A percentile compares a stretch with the other conserved stretches of the same genome.
Conservation (phyloP, 805 yeast species). For the Candida manassasensis region DNA sequence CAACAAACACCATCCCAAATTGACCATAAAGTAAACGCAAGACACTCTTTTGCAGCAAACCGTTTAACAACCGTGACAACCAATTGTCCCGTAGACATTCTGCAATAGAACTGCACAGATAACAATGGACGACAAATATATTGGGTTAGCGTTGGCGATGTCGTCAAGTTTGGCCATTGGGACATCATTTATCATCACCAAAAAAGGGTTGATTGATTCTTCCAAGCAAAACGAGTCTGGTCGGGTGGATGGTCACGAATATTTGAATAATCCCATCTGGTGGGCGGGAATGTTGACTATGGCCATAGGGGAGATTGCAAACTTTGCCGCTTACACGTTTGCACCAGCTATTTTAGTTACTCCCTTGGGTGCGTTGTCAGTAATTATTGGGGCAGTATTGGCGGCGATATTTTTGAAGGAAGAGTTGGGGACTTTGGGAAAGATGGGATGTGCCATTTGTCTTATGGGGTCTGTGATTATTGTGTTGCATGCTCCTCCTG, state of each 20-base stretch:
- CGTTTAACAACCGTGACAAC: too few relatives aligned
- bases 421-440: slow-evolving; percentile 82
- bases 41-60: too few relatives aligned
- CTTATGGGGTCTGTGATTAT: slow-evolving; percentile 83
- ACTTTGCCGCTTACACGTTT: slow-evolving; percentile 91
- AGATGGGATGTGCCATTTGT: slow-evolving; percentile 91
- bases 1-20: too few relatives aligned
- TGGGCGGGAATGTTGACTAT: slow-evolving; percentile 88
- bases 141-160: slow-evolving; percentile 84
- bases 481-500: slow-evolving; percentile 91
- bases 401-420: slow-evolving; percentile 83
- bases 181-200: slow-evolving; percentile 82
- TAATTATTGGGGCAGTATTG: slow-evolving; percentile 85
- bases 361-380: slow-evolving; percentile 86
- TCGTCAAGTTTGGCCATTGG: slow-evolving; percentile 88
- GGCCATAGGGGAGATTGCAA: slow-evolving; percentile 90
- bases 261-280: slow-evolving; percentile 84
- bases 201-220: slow-evolving; percentile 76
- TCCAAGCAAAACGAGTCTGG: slow-evolving; percentile 45
- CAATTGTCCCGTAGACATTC: too few relatives aligned
- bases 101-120: not conserved
- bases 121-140: slow-evolving; percentile 75
- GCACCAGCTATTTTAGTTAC: slow-evolving; percentile 93
- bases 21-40: too few relatives aligned
- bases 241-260: slow-evolving; percentile 68